phyloP scores from a whole-genome alignment of 2,329 filamentous ascomycete species.

The Cercospora sojina region DNA sequence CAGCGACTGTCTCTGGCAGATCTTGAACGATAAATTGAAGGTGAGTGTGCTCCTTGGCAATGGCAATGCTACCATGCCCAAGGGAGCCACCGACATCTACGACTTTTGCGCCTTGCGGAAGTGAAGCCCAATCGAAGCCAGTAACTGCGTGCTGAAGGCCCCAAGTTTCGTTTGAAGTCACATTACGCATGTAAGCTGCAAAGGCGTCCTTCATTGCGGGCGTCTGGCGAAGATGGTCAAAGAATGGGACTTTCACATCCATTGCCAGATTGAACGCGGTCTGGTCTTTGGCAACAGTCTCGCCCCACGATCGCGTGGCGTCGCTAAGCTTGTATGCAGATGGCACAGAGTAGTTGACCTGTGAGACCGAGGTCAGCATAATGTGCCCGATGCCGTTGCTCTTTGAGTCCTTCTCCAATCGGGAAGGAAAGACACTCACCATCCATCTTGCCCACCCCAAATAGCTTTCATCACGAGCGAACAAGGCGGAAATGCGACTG shows the following conservation, averaged over 20 bases:
- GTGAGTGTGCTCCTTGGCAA: constrained; percentile 45
- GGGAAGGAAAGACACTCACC: neutral
- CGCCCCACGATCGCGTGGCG: constrained; percentile 27
- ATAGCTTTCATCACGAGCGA: constrained; percentile 22
- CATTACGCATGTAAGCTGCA: constrained; percentile 29
- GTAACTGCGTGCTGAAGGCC: constrained; percentile 55
- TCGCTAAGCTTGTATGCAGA: constrained; percentile 23
- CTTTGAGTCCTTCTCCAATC: neutral
- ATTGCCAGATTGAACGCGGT: constrained; percentile 28
- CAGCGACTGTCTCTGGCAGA: constrained; percentile 34
- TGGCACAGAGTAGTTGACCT: constrained; percentile 26
- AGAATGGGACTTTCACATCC: constrained; percentile 25
- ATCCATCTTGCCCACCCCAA: constrained; percentile 23
- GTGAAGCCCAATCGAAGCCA: constrained; percentile 54
- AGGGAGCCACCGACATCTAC: constrained; percentile 50
- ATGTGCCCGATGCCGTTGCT: neutral
- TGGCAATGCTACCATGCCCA: constrained; percentile 45
- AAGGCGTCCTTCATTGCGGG: constrained; percentile 25
- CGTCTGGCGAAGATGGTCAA: constrained; percentile 26
- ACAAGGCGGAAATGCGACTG: constrained; percentile 18
- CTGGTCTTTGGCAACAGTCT: constrained; percentile 26
- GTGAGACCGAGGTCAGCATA: neutral
- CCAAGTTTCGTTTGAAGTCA: constrained; percentile 50
- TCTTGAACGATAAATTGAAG: constrained; percentile 50
- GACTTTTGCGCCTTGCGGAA: constrained; percentile 53